Conservation (phyloP, 352 stramenopile genomes). For the Hyaloperonospora brassicae region DNA sequence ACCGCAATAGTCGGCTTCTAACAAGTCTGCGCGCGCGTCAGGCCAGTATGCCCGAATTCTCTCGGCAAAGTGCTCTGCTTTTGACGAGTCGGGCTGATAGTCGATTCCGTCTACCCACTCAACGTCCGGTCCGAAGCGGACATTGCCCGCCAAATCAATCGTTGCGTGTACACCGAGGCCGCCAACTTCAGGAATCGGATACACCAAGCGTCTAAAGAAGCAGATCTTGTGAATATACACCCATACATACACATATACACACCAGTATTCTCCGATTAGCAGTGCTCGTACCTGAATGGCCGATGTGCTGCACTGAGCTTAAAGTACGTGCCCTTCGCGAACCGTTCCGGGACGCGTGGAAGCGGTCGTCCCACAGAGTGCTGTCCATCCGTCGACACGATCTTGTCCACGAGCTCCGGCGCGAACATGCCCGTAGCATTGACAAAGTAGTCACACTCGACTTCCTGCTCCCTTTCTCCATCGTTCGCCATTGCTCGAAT, state of each 20-base stretch:
- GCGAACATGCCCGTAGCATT: slow-evolving; percentile 89
- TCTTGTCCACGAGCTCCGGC: slow-evolving; percentile 31
- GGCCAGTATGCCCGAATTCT: slow-evolving; percentile 92
- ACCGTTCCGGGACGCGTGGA: slow-evolving; percentile 50
- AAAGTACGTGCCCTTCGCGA: slow-evolving; percentile 97
- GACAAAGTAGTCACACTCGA: slow-evolving; percentile 88
- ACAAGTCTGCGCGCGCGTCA: slow-evolving; percentile 49
- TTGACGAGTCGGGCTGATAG: slow-evolving; percentile 66
- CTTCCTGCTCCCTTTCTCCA: slow-evolving; percentile 36
- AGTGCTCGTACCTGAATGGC: slow-evolving; percentile 44
- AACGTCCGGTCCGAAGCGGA: slow-evolving; percentile 95
- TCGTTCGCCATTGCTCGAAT: slow-evolving; percentile 33
- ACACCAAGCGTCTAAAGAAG: slow-evolving; percentile 81
- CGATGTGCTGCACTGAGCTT: slow-evolving; percentile 43
- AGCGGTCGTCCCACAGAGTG: not conserved
- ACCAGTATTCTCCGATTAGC: not conserved
- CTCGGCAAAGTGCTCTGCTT: slow-evolving; percentile 48
- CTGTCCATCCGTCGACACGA: slow-evolving; percentile 10
- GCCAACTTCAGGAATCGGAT: slow-evolving; percentile 91
- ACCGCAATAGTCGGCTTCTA: slow-evolving; percentile 93
- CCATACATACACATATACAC: not conserved
- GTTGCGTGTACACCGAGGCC: slow-evolving; percentile 95
- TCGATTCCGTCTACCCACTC: slow-evolving; percentile 90
- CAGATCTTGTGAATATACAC: not conserved
- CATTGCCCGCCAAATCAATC: slow-evolving; percentile 86